Percentiles rank a stretch among this genome's conserved stretches.
phyloP scores from a whole-genome alignment of 2,329 filamentous ascomycete genomes.

The Meredithiella fracta region DNA sequence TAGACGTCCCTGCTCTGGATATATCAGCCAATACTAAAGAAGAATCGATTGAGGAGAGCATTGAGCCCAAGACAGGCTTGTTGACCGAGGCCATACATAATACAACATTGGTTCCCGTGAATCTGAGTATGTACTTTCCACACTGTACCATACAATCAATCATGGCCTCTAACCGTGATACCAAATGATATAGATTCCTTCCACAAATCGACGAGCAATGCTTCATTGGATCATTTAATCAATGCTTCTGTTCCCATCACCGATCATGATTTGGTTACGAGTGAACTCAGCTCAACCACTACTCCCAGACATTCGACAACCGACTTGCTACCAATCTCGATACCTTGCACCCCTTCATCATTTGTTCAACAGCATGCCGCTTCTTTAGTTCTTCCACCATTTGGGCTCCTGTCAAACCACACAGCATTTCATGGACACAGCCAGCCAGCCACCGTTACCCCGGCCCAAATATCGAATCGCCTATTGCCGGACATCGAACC shows the following conservation, averaged over 20 bases:
- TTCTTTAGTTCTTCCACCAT: background rate
- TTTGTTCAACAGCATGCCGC: conserved; percentile 12
- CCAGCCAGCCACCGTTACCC: conserved; percentile 10
- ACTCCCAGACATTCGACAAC: background rate
- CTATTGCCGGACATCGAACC: background rate
- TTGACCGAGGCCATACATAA: no score
- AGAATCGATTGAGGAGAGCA: no score
- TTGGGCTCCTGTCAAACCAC: conserved; percentile 3
- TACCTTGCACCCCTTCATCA: conserved; percentile 11
- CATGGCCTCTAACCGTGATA: no score
- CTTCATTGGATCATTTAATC: background rate
- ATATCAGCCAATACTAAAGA: no score
- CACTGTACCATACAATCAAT: no score
- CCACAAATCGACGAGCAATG: no score
- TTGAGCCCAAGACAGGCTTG: no score
- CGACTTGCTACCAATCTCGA: conserved; percentile 9
- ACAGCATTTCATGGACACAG: background rate
- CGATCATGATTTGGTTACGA: background rate
- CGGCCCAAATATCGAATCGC: conserved; percentile 7
- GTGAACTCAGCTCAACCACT: background rate
- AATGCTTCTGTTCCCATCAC: conserved; percentile 4
- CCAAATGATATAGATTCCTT: no score
- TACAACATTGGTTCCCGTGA: no score
- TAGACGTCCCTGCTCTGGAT: no score
- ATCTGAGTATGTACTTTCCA: no score